Evolutionary conservation across 2,329 filamentous ascomycete genomes (phyloP).

Genomic region (Diaporthe capsici): DNA sequence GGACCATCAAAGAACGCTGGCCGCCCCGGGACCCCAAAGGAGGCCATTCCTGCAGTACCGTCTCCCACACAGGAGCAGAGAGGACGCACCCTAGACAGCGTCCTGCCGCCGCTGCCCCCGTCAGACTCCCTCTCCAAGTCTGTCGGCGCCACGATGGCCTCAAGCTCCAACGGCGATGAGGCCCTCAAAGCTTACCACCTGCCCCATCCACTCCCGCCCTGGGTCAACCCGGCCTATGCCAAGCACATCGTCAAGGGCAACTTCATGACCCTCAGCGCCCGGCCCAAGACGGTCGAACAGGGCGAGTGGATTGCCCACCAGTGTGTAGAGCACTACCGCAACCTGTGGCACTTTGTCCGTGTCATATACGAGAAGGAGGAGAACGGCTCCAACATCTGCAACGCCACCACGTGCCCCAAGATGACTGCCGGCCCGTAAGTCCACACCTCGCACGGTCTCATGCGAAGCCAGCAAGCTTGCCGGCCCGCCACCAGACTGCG

Average conservation of each 20-base stretch:
- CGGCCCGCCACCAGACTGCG: background rate
- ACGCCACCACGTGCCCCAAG: conserved; percentile 80
- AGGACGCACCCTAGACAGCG: conserved; percentile 39
- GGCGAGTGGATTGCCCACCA: conserved; percentile 93
- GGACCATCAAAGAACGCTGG: conserved; percentile 28
- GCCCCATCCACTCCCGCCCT: conserved; percentile 66
- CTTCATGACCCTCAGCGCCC: conserved; percentile 88
- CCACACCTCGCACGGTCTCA: background rate
- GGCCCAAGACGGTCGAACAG: conserved; percentile 86
- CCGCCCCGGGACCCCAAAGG: conserved; percentile 34
- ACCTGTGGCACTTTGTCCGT: conserved; percentile 84
- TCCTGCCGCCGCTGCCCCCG: conserved; percentile 45
- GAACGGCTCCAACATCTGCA: conserved; percentile 80
- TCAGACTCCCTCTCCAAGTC: conserved; percentile 47
- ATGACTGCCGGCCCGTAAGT: conserved; percentile 89
- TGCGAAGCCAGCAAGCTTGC: background rate
- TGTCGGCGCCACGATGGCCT: conserved; percentile 45
- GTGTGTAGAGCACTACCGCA: conserved; percentile 87
- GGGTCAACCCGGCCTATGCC: conserved; percentile 76
- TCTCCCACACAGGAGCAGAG: conserved; percentile 32
- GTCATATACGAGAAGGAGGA: conserved; percentile 84
- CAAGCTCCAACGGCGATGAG: conserved; percentile 49
- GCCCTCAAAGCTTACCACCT: conserved; percentile 49
- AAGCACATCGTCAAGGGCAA: conserved; percentile 90
- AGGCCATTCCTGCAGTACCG: conserved; percentile 30